These are phyloP conservation scores for Debaryomycetaceae sp. DNA, from an alignment of 1,139 yeast genomes.

Conservation along the genomic window DNA sequence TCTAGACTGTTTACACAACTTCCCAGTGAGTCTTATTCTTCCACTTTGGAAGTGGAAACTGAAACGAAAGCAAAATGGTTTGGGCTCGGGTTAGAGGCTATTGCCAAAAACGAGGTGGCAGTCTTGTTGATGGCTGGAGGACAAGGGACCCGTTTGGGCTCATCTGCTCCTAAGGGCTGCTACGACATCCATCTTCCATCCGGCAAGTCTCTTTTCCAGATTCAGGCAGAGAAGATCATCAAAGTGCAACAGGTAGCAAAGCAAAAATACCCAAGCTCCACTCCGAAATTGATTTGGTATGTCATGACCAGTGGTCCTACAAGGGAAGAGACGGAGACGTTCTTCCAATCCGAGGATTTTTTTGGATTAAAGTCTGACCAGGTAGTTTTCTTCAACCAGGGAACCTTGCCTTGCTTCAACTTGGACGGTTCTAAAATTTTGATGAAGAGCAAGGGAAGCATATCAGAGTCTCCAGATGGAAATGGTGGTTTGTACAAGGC, in stretches of 20 bases:
- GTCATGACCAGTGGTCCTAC: slow-evolving; percentile 97
- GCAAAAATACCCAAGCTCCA: slow-evolving; percentile 20
- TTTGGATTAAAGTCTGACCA: slow-evolving; percentile 67
- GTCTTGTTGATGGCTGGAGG: slow-evolving; percentile 96
- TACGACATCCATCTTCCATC: slow-evolving; percentile 85
- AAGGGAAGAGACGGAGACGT: slow-evolving; percentile 67
- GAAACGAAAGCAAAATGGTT: slow-evolving; percentile 45
- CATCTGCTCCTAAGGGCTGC: slow-evolving; percentile 90
- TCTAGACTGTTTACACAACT: slow-evolving; percentile 46
- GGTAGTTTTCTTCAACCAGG: slow-evolving; percentile 85
- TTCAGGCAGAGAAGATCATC: slow-evolving; percentile 84
- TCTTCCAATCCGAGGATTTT: slow-evolving; percentile 55
- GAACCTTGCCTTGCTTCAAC: slow-evolving; percentile 88
- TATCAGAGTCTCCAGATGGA: slow-evolving; percentile 94
- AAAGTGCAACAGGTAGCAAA: slow-evolving; percentile 60
- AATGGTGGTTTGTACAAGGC: slow-evolving; percentile 97
- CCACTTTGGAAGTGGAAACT: slow-evolving; percentile 39
- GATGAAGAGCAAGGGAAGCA: slow-evolving; percentile 48
- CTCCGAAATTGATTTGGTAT: slow-evolving; percentile 68
- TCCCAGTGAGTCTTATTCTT: slow-evolving; percentile 47
- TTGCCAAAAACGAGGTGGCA: slow-evolving; percentile 72
- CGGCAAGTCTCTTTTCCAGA: slow-evolving; percentile 76
- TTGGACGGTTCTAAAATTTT: slow-evolving; percentile 68
- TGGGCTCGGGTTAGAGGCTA: slow-evolving; percentile 62
- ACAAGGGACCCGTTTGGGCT: slow-evolving; percentile 93